Conservation (phyloP, 2,329 filamentous ascomycete species). For the Penicillium sp. region DNA sequence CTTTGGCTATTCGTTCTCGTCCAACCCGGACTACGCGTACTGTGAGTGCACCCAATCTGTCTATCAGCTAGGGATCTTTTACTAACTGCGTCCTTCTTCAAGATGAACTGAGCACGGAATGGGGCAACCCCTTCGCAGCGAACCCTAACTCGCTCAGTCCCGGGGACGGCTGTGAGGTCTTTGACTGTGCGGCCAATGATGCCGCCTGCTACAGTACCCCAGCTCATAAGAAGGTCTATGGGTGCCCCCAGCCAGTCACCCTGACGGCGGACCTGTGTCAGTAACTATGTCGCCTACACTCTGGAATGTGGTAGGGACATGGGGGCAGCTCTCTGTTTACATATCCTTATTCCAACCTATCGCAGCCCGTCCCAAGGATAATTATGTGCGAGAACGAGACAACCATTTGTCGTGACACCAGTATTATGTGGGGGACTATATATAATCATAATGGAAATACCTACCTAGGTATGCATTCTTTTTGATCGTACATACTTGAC, state of each 20-base stretch:
- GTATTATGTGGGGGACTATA: no score
- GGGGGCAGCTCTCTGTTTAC: constrained; percentile 5
- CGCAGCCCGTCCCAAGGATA: neutral
- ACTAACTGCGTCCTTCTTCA: constrained; percentile 8
- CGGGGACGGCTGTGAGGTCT: constrained; percentile 21
- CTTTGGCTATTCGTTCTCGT: constrained; percentile 26
- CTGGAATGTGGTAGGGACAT: constrained; percentile 1
- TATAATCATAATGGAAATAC: no score
- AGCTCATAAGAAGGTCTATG: constrained; percentile 24
- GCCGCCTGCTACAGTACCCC: constrained; percentile 23
- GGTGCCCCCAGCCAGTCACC: constrained; percentile 22
- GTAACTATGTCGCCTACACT: constrained; percentile 11
- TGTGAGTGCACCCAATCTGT: constrained; percentile 16
- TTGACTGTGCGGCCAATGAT: constrained; percentile 25
- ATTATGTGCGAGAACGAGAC: constrained; percentile 1
- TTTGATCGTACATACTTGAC: no score
- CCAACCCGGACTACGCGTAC: constrained; percentile 23
- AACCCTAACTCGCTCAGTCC: constrained; percentile 22
- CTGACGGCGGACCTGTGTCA: constrained; percentile 20
- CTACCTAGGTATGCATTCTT: no score
- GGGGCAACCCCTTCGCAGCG: constrained; percentile 24
- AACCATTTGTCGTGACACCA: constrained; percentile 1
- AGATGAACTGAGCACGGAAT: constrained; percentile 26
- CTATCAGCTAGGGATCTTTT: neutral
- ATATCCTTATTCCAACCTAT: constrained; percentile 4